Conservation (phyloP, 176 grass and related monocot species). For the Melocanna baccifera region DNA sequence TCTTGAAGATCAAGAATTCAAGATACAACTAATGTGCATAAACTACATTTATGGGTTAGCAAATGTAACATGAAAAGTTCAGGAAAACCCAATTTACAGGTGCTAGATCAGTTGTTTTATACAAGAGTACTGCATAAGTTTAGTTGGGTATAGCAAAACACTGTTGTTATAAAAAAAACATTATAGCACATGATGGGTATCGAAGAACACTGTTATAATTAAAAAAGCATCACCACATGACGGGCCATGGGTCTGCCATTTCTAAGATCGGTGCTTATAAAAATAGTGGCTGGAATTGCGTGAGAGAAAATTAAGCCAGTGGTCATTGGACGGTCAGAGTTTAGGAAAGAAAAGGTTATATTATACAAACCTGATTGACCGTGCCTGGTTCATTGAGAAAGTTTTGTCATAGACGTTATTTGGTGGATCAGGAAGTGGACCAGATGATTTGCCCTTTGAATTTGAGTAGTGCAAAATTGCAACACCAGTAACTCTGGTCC, state of each 20-base stretch:
- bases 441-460: slow-evolving; percentile 82
- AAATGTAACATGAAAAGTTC: background rate
- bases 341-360: background rate
- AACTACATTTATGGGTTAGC: background rate
- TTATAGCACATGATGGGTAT: background rate
- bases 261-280: background rate
- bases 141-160: slow-evolving; percentile 13
- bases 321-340: background rate
- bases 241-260: background rate
- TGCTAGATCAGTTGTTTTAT: background rate
- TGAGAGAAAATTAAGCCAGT: background rate
- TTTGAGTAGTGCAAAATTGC: slow-evolving; percentile 88
- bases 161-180: background rate
- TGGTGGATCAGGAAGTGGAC: slow-evolving; percentile 83
- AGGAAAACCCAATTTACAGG: background rate
- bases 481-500: slow-evolving; percentile 83
- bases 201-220: background rate
- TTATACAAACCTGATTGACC: slow-evolving; percentile 75
- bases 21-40: background rate
- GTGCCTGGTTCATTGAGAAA: slow-evolving; percentile 95
- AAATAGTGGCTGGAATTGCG: background rate
- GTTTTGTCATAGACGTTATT: slow-evolving; percentile 86
- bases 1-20: background rate
- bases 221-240: background rate
- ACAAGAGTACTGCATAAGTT: background rate